Evolutionary conservation across 176 grass and related monocot genomes (phyloP).

Genomic region (Cocos nucifera): DNA sequence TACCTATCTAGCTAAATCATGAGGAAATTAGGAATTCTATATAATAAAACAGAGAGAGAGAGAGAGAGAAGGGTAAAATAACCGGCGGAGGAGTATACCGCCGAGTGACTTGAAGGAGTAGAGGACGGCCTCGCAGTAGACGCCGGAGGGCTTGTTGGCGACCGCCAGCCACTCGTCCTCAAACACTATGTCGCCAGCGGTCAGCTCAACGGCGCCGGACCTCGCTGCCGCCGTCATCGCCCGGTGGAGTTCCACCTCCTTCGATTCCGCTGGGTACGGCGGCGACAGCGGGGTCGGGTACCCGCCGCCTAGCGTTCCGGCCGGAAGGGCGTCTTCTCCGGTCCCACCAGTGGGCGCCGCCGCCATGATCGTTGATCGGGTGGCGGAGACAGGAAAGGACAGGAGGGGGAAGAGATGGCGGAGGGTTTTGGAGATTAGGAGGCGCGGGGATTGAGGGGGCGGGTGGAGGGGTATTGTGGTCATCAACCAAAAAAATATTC

Average conservation of each 20-base stretch:
- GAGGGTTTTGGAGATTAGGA: neutral
- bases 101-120: slow-evolving; percentile 20
- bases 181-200: slow-evolving; percentile 32
- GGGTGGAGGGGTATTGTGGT: slow-evolving; percentile 35
- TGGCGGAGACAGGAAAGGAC: neutral
- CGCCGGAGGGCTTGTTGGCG: slow-evolving; percentile 67
- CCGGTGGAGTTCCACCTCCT: slow-evolving; percentile 73
- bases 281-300: slow-evolving; percentile 68
- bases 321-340: too few species aligned
- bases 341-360: neutral
- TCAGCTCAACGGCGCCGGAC: slow-evolving; percentile 23
- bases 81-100: slow-evolving; percentile 2
- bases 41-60: too few species aligned
- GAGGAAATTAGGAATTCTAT: too few species aligned
- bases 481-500: slow-evolving; percentile 10
- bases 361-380: slow-evolving; percentile 3
- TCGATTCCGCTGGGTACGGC: slow-evolving; percentile 62
- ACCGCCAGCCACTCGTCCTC: slow-evolving; percentile 82
- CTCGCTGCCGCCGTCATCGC: slow-evolving; percentile 65
- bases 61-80: neutral
- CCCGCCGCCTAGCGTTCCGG: neutral
- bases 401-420: neutral
- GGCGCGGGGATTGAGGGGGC: neutral
- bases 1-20: too few species aligned
- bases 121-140: slow-evolving; percentile 83